Evolutionary conservation across 768 basidiomycete genomes (phyloP).

Genomic region (Pluteus cervinus): DNA sequence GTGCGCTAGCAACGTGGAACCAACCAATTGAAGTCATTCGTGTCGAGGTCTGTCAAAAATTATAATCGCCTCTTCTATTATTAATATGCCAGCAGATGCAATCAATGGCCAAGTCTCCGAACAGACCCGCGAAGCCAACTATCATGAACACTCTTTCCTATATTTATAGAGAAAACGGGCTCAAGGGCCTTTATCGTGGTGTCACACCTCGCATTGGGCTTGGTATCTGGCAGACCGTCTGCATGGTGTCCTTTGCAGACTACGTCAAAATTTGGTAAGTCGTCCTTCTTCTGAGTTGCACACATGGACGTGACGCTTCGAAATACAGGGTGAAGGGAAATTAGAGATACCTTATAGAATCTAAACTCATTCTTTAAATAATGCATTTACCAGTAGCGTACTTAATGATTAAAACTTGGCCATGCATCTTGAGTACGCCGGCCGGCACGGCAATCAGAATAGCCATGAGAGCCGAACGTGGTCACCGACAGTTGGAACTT

Average conservation of each 20-base stretch:
- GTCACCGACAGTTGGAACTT: no score
- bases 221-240: constrained; percentile 95
- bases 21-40: constrained; percentile 98
- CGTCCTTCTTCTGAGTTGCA: background rate
- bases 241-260: constrained; percentile 98
- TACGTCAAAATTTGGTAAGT: constrained; percentile 84
- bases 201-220: constrained; percentile 96
- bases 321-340: constrained; percentile 47
- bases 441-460: no score
- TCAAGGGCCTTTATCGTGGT: constrained; percentile 95
- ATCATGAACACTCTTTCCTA: constrained; percentile 88
- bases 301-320: constrained; percentile 10
- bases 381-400: no score
- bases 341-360: constrained; percentile 15
- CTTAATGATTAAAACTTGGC: no score
- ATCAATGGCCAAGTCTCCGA: constrained; percentile 90
- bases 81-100: constrained; percentile 77
- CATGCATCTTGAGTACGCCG: no score
- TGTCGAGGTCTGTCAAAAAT: constrained; percentile 66
- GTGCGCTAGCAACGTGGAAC: constrained; percentile 98
- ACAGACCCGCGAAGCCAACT: constrained; percentile 88
- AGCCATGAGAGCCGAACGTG: no score
- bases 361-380: constrained; percentile 4
- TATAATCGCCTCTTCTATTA: constrained; percentile 1
- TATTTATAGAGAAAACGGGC: constrained; percentile 94